Conservation (phyloP, 2,329 filamentous ascomycete species). For the Monilinia laxa region DNA sequence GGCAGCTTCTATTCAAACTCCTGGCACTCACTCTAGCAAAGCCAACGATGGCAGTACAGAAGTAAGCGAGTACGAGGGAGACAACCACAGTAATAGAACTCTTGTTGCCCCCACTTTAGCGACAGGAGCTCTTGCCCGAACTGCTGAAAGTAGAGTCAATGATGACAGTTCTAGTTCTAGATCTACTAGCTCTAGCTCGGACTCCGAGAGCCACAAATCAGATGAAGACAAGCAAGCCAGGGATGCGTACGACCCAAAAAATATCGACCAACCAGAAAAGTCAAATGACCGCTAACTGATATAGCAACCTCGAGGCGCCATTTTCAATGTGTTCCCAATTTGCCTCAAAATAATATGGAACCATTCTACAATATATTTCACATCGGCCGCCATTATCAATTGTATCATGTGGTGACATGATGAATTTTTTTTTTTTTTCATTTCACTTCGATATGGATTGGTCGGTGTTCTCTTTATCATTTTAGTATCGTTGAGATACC, state of each 20-base stretch:
- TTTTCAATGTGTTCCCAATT: constrained; percentile 12
- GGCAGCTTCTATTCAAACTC: constrained; percentile 33
- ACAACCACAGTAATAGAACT: constrained; percentile 29
- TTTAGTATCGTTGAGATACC: constrained; percentile 11
- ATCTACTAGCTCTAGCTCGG: constrained; percentile 15
- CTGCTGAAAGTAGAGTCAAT: constrained; percentile 24
- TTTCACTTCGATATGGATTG: not conserved
- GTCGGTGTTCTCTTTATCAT: constrained; percentile 4
- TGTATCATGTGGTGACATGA: not conserved
- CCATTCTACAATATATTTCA: constrained; percentile 18
- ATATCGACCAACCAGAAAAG: not conserved
- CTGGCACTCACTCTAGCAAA: constrained; percentile 31
- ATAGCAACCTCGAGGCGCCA: constrained; percentile 8
- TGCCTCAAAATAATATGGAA: constrained; percentile 22
- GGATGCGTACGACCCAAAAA: not conserved
- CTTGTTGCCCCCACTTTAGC: constrained; percentile 27
- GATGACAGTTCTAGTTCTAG: constrained; percentile 21
- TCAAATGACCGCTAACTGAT: not conserved
- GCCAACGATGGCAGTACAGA: constrained; percentile 36
- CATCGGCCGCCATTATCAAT: constrained; percentile 1
- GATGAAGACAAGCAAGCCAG: constrained; percentile 25
- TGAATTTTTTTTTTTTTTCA: not conserved
- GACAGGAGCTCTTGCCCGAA: constrained; percentile 27
- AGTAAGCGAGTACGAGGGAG: constrained; percentile 37
- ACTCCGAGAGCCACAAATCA: constrained; percentile 25